A percentile compares a stretch with the other conserved stretches of the same genome.
Conservation (phyloP, 2,329 filamentous ascomycete species). For the Fusarium dimerum region DNA sequence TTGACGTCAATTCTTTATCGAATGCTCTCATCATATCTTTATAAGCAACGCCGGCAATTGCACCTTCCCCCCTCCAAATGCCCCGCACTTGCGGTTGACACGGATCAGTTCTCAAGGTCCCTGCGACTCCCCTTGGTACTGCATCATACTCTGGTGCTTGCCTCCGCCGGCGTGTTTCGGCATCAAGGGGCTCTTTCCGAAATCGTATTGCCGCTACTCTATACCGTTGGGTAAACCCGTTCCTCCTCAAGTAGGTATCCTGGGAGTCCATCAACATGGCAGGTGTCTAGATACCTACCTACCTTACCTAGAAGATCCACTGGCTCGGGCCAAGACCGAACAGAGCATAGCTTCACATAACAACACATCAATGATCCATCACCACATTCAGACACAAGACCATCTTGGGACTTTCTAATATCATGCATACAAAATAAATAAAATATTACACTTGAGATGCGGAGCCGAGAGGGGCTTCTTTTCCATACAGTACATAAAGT, state of each 20-base stretch:
- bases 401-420: not conserved
- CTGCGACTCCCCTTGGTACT: no score
- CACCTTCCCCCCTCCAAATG: not conserved
- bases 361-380: not conserved
- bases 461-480: constrained; percentile 25
- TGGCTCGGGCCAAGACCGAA: no score
- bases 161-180: constrained; percentile 4
- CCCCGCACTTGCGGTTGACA: constrained; percentile 25
- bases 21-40: constrained; percentile 5
- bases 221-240: no score
- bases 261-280: no score
- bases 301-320: no score
- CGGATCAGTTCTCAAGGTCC: no score
- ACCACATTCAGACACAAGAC: not conserved
- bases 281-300: no score
- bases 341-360: not conserved
- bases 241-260: no score
- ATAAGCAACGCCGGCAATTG: constrained; percentile 1
- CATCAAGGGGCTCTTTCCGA: not conserved
- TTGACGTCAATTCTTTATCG: not conserved
- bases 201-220: not conserved
- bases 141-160: constrained; percentile 22
- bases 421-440: constrained; percentile 14
- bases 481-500: constrained; percentile 21
- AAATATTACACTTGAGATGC: constrained; percentile 30